Evolutionary conservation across 352 stramenopile species (phyloP).

Genomic region (Pythium phragmitis): DNA sequence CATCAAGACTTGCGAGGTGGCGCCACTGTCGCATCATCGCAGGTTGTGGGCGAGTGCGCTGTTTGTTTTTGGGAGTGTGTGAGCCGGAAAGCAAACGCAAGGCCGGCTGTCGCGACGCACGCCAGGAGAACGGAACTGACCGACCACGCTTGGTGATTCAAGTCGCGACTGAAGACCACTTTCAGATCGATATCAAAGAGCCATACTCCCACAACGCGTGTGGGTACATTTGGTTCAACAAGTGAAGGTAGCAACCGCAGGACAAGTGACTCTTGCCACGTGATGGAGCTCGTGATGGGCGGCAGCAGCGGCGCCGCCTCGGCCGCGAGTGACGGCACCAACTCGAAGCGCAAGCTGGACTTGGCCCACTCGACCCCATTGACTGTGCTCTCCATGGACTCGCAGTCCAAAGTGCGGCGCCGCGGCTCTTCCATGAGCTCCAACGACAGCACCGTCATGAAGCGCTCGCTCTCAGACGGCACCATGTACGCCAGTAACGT

Average conservation of each 20-base stretch:
- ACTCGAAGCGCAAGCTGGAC: constrained; percentile 75
- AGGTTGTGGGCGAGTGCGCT: background rate
- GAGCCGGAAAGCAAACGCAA: background rate
- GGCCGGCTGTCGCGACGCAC: constrained; percentile 4
- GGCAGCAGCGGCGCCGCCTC: constrained; percentile 1
- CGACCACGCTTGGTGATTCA: background rate
- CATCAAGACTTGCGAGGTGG: background rate
- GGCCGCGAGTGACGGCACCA: constrained; percentile 34
- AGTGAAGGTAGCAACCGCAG: background rate
- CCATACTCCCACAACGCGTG: background rate
- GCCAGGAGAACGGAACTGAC: constrained; percentile 9
- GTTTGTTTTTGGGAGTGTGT: background rate
- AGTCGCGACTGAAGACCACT: background rate
- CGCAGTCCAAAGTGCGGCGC: constrained; percentile 52
- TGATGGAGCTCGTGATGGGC: constrained; percentile 37
- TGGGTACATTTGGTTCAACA: too few species aligned
- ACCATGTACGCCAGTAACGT: constrained; percentile 57
- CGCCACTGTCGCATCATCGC: background rate
- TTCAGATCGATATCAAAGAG: background rate
- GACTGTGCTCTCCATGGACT: constrained; percentile 35
- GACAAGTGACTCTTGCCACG: constrained; percentile 1
- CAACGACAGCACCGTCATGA: constrained; percentile 35
- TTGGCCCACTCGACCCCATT: constrained; percentile 29
- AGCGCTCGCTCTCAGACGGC: constrained; percentile 63
- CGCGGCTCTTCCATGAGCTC: constrained; percentile 35